Percentiles rank a stretch among this genome's conserved stretches.
phyloP scores from a whole-genome alignment of 371 early-diverging fungal genomes.

The Thermomucor indicae-seudaticae region DNA sequence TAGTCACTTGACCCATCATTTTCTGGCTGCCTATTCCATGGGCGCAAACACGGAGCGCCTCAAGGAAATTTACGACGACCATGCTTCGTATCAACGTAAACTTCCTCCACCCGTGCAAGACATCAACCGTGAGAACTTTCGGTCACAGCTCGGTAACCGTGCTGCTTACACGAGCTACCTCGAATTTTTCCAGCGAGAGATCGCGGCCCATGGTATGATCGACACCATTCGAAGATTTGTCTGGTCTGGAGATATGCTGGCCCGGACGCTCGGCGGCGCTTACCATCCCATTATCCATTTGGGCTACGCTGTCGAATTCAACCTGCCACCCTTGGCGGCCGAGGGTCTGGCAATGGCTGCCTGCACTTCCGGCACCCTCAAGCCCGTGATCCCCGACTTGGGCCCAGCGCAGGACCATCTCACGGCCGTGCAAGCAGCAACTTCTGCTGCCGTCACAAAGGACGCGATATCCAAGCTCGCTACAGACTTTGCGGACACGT shows the following conservation, averaged over 20 bases:
- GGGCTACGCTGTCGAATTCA: constrained; percentile 65
- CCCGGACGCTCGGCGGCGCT: constrained; percentile 43
- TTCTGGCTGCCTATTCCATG: constrained; percentile 52
- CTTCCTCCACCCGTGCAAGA: constrained; percentile 19
- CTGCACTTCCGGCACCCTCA: constrained; percentile 23
- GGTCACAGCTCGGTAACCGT: constrained; percentile 32
- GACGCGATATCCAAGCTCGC: constrained; percentile 9
- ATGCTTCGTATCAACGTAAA: constrained; percentile 32
- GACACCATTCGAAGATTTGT: constrained; percentile 46
- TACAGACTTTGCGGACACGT: not conserved
- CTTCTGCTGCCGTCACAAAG: constrained; percentile 1
- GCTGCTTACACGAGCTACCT: constrained; percentile 45
- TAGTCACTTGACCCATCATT: constrained; percentile 52
- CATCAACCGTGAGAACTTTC: constrained; percentile 39
- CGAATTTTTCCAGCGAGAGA: constrained; percentile 42
- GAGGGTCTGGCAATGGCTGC: constrained; percentile 57
- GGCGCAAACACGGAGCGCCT: constrained; percentile 48
- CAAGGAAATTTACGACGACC: constrained; percentile 44
- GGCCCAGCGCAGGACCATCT: constrained; percentile 1
- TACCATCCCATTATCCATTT: constrained; percentile 65
- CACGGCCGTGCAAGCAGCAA: constrained; percentile 11
- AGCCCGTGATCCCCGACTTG: not conserved
- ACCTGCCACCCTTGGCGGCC: constrained; percentile 44
- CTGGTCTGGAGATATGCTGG: constrained; percentile 37
- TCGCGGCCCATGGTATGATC: constrained; percentile 37